Evolutionary conservation across 2,329 filamentous ascomycete genomes (phyloP), one percentile per base, ranked within the genome.

Genomic region (Phoma sp.): DNA sequence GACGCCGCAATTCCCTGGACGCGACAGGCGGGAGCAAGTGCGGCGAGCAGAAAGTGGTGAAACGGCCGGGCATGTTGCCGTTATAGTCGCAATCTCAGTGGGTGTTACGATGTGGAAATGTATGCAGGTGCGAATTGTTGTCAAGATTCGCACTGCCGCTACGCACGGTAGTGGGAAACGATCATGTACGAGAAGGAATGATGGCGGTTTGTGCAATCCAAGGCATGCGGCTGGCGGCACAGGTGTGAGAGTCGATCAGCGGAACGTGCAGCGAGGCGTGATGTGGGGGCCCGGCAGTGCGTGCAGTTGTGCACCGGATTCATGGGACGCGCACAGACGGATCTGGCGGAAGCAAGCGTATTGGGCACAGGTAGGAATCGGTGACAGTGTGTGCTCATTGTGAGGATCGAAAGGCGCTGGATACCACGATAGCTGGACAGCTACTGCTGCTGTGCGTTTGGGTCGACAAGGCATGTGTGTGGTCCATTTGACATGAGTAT

Each of bases 241-340:
- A 57, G 47, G 43, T 43, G 47, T 56, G 36, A 49, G 33, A 48
- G 47, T 62, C 47, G 60, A 58, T 58, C 57, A 63, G 56, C 48
- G 61, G 63, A 64, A 67, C 64, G 50, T 49, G 51, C 57, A 53
- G 56, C 56, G 60, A 67, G 60, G 69, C 69, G 69, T 60, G 49
- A 55, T 55, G 64, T 62, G 67, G 69, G 66, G 69, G 61, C 58
- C 61, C 62, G 60, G 70, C 50, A 58, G 61, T 58, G 65, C 60
- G 62, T 64, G 66, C 65, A 58, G 58, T 60, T 40, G 37, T 40
- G 44, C 46, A 48, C 53, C 60, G 57, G 56, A 52, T 49, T 61
- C 58, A 62, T 67, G 64, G 62, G 52, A 62, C 51, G 51, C 57
- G 55, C 73, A 74, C 72, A 63, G 72, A 72, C 72, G 61, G 70